Evolutionary conservation across 2,329 filamentous ascomycete species (phyloP).

Genomic region (Xenosphaeropsis pyriputrescens): DNA sequence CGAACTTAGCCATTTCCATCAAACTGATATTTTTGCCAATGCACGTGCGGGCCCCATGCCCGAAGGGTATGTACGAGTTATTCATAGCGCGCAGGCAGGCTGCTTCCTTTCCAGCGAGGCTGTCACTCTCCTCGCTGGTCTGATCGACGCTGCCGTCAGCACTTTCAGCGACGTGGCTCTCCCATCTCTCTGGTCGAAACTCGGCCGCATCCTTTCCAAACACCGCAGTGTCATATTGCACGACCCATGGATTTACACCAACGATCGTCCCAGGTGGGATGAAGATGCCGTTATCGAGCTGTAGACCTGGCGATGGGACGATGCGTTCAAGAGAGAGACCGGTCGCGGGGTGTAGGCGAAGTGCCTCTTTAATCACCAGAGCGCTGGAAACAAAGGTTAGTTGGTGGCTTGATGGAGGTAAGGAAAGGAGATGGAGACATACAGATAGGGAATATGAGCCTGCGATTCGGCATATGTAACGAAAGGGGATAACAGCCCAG

Average conservation of each 20-base stretch:
- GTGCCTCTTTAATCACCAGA: slow-evolving; percentile 22
- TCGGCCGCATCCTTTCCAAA: slow-evolving; percentile 20
- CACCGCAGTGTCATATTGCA: slow-evolving; percentile 17
- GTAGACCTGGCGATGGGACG: slow-evolving; percentile 16
- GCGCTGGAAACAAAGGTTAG: background rate
- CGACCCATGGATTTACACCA: slow-evolving; percentile 22
- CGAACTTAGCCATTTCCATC: slow-evolving; percentile 21
- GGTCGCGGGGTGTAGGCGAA: slow-evolving; percentile 23
- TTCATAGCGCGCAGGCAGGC: background rate
- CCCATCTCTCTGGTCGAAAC: slow-evolving; percentile 28
- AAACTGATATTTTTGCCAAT: slow-evolving; percentile 22
- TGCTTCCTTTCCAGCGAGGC: background rate
- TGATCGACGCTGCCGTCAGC: background rate
- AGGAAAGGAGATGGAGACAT: background rate
- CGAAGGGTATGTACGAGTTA: background rate
- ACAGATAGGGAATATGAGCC: background rate
- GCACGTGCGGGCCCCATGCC: slow-evolving; percentile 7
- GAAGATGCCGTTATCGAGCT: slow-evolving; percentile 20
- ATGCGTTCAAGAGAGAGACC: slow-evolving; percentile 27
- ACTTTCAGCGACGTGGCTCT: slow-evolving; percentile 12
- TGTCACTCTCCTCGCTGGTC: background rate
- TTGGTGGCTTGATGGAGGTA: background rate
- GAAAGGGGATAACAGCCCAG: background rate
- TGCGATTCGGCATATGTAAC: background rate
- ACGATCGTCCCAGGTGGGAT: slow-evolving; percentile 17